phyloP scores from a whole-genome alignment of 176 grass and related monocot genomes.

The Lolium multiflorum region DNA sequence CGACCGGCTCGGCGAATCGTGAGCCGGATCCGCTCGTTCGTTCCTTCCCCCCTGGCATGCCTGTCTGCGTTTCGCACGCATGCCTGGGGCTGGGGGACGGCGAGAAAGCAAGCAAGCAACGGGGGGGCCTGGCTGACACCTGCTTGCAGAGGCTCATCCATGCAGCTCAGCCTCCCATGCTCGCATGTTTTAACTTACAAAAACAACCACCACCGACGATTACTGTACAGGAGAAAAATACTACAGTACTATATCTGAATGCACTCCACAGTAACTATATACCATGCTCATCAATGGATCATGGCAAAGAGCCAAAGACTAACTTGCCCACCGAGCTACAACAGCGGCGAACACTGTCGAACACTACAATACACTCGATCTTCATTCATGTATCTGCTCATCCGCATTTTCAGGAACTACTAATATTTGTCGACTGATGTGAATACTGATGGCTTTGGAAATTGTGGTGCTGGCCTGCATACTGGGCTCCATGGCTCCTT shows the following conservation, averaged over 20 bases:
- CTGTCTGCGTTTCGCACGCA: constrained; percentile 39
- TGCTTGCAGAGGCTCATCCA: constrained; percentile 26
- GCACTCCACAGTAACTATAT: neutral
- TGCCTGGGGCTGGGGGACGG: constrained; percentile 34
- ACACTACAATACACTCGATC: neutral
- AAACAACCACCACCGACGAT: constrained; percentile 40
- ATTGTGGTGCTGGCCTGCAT: constrained; percentile 49
- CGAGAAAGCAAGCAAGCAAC: neutral
- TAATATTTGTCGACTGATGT: neutral
- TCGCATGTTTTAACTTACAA: constrained; percentile 34
- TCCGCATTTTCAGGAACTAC: neutral
- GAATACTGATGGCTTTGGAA: constrained; percentile 49
- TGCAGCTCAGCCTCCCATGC: constrained; percentile 34
- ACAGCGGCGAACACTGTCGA: neutral
- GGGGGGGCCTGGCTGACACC: too few relatives aligned
- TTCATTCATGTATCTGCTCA: neutral
- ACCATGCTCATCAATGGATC: constrained; percentile 29
- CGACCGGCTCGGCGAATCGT: neutral
- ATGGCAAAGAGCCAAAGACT: too few relatives aligned
- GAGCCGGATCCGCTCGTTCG: neutral
- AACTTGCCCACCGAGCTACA: neutral
- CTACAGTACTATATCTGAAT: neutral
- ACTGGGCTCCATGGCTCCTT: constrained; percentile 58
- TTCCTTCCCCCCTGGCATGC: too few relatives aligned
- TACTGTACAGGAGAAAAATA: neutral